Evolutionary conservation across 768 basidiomycete genomes (phyloP), one percentile per base, ranked within the genome.

Genomic region (Kwoniella botswanensis): DNA sequence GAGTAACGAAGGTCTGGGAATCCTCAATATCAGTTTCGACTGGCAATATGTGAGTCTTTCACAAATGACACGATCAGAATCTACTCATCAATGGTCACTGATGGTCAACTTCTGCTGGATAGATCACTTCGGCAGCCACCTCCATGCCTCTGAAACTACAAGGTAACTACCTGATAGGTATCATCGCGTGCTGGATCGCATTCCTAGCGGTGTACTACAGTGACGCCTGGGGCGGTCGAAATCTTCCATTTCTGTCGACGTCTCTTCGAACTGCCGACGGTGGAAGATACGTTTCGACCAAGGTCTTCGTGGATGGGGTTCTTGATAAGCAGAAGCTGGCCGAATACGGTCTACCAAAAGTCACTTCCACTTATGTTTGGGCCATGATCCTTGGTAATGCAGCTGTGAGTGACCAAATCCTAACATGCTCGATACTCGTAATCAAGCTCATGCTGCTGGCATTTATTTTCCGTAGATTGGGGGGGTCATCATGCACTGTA

Each of bases 101-200:
- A n/a, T n/a, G n/a, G n/a, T n/a, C n/a, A n/a, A n/a, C n/a, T n/a
- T n/a, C n/a, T n/a, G n/a, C n/a, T n/a, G n/a, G n/a, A n/a, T n/a
- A 21, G 71, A 63, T 68, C 65, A 68, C 67, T 43, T 68, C 67
- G 0, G 57, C 29, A 55, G 24, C 26, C 22, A 70, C 63, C 7
- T 52, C 64, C 3, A 44, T 66, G 9, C 52, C 42, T 50, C 24
- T 68, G 9, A 53, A 72, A 1, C 61, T 62, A 15, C 44, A 72
- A 87, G 88, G 85, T 0, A 90, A 90, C 76, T 86, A 87, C 0
- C 89, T 88, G 88, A 73, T 88, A 41, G 89, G 89, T 4, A 85
- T 84, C 68, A 72, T 77, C 15, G 77, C 90, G 56, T 89, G 88
- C 73, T 90, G 89, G 74, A 76, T 87, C 50, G 84, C 84, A 0